Percentiles rank a stretch among this genome's conserved stretches.
These are phyloP conservation scores for Chlorella vulgaris DNA, from an alignment of 139 green algal genomes.

Conservation along the genomic window DNA sequence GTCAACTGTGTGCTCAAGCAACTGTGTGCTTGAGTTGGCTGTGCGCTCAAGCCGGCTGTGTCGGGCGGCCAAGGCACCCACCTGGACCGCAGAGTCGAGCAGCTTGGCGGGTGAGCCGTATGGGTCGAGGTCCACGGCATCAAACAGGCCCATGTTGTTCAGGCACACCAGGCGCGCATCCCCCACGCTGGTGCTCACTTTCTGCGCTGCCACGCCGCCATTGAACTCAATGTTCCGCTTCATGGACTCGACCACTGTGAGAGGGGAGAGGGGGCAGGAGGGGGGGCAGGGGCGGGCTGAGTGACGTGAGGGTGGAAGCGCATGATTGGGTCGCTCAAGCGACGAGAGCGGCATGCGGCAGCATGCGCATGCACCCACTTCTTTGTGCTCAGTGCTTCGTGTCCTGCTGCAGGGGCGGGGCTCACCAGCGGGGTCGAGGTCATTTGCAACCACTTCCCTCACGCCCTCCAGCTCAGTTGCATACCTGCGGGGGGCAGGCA, in stretches of 20 bases:
- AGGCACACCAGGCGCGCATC: conserved; percentile 92
- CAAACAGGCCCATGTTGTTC: conserved; percentile 71
- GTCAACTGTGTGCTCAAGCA: too few species aligned
- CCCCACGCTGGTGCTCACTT: conserved; percentile 59
- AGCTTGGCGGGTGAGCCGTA: conserved; percentile 94
- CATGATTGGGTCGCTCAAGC: too few species aligned
- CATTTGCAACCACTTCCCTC: conserved; percentile 82
- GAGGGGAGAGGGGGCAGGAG: neutral
- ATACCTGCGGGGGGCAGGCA: conserved; percentile 58
- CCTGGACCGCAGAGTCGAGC: conserved; percentile 91
- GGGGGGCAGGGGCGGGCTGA: neutral
- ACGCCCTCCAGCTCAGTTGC: conserved; percentile 82
- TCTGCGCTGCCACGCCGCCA: conserved; percentile 49
- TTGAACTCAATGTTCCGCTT: conserved; percentile 85
- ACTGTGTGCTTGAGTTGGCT: too few species aligned
- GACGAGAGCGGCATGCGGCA: too few species aligned
- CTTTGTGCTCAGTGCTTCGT: neutral
- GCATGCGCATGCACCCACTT: too few species aligned
- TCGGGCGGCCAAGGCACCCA: neutral
- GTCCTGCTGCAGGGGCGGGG: neutral
- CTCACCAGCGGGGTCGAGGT: conserved; percentile 73
- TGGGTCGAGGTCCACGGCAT: conserved; percentile 96
- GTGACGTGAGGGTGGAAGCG: neutral
- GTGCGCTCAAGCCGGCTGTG: too few species aligned
- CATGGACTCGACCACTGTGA: conserved; percentile 72